Evolutionary conservation across 2,329 filamentous ascomycete genomes (phyloP).

Genomic region (Aaosphaeria arxii): DNA sequence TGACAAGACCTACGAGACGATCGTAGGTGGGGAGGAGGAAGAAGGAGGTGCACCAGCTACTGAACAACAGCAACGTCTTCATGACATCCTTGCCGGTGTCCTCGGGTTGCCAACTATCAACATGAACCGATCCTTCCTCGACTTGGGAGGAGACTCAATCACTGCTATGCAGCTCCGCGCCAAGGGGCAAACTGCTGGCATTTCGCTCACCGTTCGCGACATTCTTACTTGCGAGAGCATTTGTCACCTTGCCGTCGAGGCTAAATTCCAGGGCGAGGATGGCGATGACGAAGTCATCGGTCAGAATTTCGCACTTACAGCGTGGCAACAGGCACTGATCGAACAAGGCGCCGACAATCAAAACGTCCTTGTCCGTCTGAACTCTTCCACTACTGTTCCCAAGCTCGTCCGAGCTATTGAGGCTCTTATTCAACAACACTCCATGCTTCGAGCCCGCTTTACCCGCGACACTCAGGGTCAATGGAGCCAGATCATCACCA

Average conservation of each 20-base stretch:
- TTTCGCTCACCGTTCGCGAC: slow-evolving; percentile 9
- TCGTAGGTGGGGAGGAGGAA: slow-evolving; percentile 6
- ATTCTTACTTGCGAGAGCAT: slow-evolving; percentile 10
- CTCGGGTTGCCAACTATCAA: slow-evolving; percentile 29
- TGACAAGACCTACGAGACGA: slow-evolving; percentile 5
- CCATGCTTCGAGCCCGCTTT: slow-evolving; percentile 17
- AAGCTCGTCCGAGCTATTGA: slow-evolving; percentile 19
- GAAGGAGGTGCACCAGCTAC: slow-evolving; percentile 8
- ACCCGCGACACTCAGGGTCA: slow-evolving; percentile 1
- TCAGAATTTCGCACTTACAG: slow-evolving; percentile 34
- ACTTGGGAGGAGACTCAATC: slow-evolving; percentile 10
- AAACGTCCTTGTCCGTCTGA: slow-evolving; percentile 35
- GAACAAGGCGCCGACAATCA: slow-evolving; percentile 27
- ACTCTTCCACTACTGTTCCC: slow-evolving; percentile 10
- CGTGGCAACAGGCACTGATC: slow-evolving; percentile 40
- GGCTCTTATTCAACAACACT: slow-evolving; percentile 10
- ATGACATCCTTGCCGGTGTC: slow-evolving; percentile 33
- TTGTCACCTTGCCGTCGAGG: slow-evolving; percentile 8
- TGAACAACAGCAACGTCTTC: slow-evolving; percentile 11
- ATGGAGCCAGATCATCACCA: slow-evolving; percentile 10
- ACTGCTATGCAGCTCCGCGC: slow-evolving; percentile 14
- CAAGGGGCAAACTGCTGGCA: slow-evolving; percentile 5
- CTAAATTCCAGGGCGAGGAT: slow-evolving; percentile 5
- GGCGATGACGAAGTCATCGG: slow-evolving; percentile 10
- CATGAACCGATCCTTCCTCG: slow-evolving; percentile 9